Evolutionary conservation across 2,329 filamentous ascomycete species (phyloP), one percentile per base, ranked within the genome.

Genomic region (Neocucurbitaria cava): DNA sequence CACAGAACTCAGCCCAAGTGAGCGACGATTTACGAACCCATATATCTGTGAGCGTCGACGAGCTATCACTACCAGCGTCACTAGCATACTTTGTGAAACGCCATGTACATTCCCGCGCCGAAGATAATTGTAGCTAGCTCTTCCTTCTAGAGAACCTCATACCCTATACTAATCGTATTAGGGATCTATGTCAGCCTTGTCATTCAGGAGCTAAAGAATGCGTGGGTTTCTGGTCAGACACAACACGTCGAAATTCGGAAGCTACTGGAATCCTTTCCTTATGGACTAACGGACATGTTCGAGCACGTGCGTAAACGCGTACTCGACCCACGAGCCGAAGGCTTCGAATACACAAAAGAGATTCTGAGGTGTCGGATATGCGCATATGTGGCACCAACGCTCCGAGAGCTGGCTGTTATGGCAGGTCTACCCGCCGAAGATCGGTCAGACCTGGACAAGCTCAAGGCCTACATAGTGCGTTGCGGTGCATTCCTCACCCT

Each of bases 281-380:
- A 65, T 42, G 63, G 65, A 2, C 44, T 68, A 9, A 66, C 63
- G 5, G 56, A 68, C 23, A 64, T 68, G 56, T 68, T 65, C 36
- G 62, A 65, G 24, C 64, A 68, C 30, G 53, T 66, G 5, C 58
- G 58, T 2, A 65, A 64, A 40, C 50, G 65, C 15, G 49, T 68
- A 11, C 46, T 68, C 0, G 43, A 61, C 20, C 53, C 63, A 10
- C 35, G 44, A 9, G 49, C 59, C 8, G 47, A 64, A 20, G 58
- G 61, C 9, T 45, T 65, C 15, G 64, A 67, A 44, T 67, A 67
- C 26, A 66, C 65, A 1, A 68, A 68, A 42, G 65, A 68, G 40
- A 64, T 68, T 17, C 38, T 67, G 20, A 54, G 65, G 18, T 66
- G 60, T 36, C 39, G 58, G 3, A 58, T 64, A 23, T 38, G 59